Percentiles rank a stretch among this genome's conserved stretches.
phyloP scores from a whole-genome alignment of 768 basidiomycete species.

The Calocera viscosa region DNA sequence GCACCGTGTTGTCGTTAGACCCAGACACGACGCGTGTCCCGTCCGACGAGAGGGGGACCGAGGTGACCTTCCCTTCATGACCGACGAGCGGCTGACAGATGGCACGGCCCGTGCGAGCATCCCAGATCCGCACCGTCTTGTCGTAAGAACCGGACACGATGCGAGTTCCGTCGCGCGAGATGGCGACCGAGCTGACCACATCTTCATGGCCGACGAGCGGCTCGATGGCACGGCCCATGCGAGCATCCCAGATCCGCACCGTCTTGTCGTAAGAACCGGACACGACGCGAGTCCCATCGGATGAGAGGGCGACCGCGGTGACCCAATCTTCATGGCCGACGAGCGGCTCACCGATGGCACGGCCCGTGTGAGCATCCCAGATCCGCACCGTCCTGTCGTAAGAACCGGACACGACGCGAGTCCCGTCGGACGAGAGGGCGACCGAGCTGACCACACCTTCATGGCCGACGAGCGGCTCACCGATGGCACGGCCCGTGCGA shows the following conservation, averaged over 20 bases:
- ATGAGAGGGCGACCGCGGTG: constrained; percentile 7
- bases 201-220: not conserved
- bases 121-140: constrained; percentile 9
- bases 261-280: constrained; percentile 11
- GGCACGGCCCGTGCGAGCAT: not conserved
- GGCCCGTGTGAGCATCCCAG: not conserved
- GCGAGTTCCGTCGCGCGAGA: not conserved
- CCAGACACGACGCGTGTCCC: constrained; percentile 11
- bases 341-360: not conserved
- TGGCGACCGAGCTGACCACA: constrained; percentile 2
- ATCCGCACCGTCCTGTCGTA: constrained; percentile 8
- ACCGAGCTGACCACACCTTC: not conserved
- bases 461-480: constrained; percentile 8
- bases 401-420: constrained; percentile 6
- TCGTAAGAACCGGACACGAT: constrained; percentile 11
- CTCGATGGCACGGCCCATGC: not conserved
- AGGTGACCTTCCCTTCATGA: not conserved
- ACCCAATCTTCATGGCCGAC: not conserved
- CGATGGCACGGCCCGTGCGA: not conserved
- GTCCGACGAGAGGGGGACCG: constrained; percentile 12
- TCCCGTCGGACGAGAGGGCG: constrained; percentile 7
- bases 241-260: constrained; percentile 8
- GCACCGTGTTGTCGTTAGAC: constrained; percentile 7
- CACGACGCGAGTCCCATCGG: not conserved
- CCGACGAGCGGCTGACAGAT: not conserved